These are phyloP conservation scores for Daldinia sp. DNA, from an alignment of 2,329 filamentous ascomycete genomes.

Conservation along the genomic window DNA sequence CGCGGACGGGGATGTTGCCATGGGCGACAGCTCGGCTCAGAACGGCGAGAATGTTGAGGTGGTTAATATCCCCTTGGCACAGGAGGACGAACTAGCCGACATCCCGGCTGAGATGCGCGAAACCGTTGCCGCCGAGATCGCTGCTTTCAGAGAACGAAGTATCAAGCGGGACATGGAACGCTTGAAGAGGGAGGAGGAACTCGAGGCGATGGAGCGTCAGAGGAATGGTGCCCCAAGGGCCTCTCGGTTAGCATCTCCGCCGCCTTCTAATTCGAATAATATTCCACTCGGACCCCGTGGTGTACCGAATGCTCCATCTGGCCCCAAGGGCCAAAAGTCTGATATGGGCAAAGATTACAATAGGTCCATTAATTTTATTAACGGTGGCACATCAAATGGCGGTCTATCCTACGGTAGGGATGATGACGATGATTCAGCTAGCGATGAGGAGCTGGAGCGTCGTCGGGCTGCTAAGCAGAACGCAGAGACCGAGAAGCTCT, in stretches of 20 bases:
- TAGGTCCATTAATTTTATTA: slow-evolving; percentile 77
- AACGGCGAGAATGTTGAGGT: slow-evolving; percentile 78
- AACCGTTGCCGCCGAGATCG: slow-evolving; percentile 91
- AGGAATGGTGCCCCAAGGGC: slow-evolving; percentile 70
- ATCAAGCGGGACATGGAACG: slow-evolving; percentile 89
- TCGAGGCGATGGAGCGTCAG: slow-evolving; percentile 84
- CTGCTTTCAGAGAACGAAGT: slow-evolving; percentile 91
- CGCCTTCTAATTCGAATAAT: slow-evolving; percentile 70
- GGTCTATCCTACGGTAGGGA: slow-evolving; percentile 68
- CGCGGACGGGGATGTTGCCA: slow-evolving; percentile 71
- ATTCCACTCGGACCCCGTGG: slow-evolving; percentile 79
- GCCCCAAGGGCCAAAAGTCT: slow-evolving; percentile 65
- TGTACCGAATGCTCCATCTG: slow-evolving; percentile 77
- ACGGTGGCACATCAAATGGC: slow-evolving; percentile 74
- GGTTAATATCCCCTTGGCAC: slow-evolving; percentile 84
- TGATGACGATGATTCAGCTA: slow-evolving; percentile 87
- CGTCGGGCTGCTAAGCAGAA: slow-evolving; percentile 75
- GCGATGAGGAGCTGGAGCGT: slow-evolving; percentile 83
- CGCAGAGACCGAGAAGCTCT: slow-evolving; percentile 80
- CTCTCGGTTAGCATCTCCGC: slow-evolving; percentile 77
- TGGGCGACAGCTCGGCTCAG: slow-evolving; percentile 67
- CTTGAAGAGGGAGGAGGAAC: slow-evolving; percentile 86
- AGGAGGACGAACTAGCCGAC: slow-evolving; percentile 93
- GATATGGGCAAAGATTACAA: slow-evolving; percentile 59
- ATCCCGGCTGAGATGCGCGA: slow-evolving; percentile 97